A percentile compares a stretch with the other conserved stretches of the same genome.
Conservation (phyloP, 1,284 basidiomycete genomes). For the Dichomitus squalens region DNA sequence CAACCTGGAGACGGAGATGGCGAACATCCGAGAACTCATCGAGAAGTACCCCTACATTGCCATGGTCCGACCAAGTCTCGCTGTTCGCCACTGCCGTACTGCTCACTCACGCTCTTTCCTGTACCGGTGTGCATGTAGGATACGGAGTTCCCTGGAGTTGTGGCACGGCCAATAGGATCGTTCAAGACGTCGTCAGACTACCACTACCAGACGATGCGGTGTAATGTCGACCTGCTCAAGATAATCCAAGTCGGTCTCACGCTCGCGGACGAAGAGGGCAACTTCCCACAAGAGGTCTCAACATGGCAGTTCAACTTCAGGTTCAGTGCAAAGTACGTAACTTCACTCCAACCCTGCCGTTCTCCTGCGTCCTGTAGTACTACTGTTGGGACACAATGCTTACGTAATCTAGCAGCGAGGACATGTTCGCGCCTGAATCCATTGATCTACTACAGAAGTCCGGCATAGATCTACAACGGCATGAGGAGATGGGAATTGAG, state of each 20-base stretch:
- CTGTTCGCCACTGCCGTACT: conserved; percentile 17
- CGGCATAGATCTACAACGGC: conserved; percentile 94
- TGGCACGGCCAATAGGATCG: conserved; percentile 93
- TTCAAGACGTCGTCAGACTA: conserved; percentile 98
- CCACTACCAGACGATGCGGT: conserved; percentile 99
- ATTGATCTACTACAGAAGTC: conserved; percentile 94
- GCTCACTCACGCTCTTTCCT: background rate
- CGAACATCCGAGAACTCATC: conserved; percentile 82
- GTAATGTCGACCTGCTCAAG: conserved; percentile 97
- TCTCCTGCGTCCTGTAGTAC: background rate
- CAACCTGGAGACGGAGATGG: conserved; percentile 93
- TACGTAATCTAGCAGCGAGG: conserved; percentile 62
- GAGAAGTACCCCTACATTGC: conserved; percentile 94
- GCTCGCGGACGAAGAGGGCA: conserved; percentile 91
- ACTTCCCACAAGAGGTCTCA: conserved; percentile 84
- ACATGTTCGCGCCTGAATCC: conserved; percentile 98
- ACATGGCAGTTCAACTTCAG: conserved; percentile 99
- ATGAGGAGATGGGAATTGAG: conserved; percentile 90
- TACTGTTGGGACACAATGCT: conserved; percentile 15
- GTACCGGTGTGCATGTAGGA: conserved; percentile 58
- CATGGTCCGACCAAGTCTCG: conserved; percentile 66
- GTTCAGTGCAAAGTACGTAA: conserved; percentile 84
- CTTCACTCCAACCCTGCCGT: background rate
- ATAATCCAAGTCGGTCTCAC: conserved; percentile 98
- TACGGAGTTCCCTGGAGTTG: conserved; percentile 98